phyloP scores from a whole-genome alignment of 768 basidiomycete species.

The Leucocoprinus leucothites region DNA sequence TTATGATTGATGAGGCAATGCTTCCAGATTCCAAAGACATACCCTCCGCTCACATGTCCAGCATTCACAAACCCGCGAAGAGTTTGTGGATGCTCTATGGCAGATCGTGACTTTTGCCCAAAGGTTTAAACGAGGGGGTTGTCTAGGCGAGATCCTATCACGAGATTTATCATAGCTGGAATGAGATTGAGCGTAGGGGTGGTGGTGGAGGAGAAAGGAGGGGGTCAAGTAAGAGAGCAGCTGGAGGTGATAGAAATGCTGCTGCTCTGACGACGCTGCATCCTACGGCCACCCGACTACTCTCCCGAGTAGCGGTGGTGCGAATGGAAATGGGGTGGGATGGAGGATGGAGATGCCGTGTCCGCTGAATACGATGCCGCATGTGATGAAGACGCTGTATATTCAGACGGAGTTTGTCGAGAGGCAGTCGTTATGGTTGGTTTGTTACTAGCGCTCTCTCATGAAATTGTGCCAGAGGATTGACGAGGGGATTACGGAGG shows the following conservation, averaged over 20 bases:
- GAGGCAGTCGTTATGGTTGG: constrained; percentile 87
- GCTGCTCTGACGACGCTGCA: background rate
- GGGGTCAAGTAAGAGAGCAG: too few species aligned
- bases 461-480: constrained; percentile 51
- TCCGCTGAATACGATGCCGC: constrained; percentile 21
- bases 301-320: too few species aligned
- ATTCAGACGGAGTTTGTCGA: constrained; percentile 98
- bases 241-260: background rate
- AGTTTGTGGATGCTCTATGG: constrained; percentile 38
- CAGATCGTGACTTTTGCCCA: constrained; percentile 67
- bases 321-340: too few species aligned
- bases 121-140: too few species aligned
- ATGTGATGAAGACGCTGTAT: constrained; percentile 65
- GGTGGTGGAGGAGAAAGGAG: background rate
- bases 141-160: too few species aligned
- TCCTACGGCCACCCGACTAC: background rate
- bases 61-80: constrained; percentile 60
- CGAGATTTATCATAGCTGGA: too few species aligned
- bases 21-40: constrained; percentile 74
- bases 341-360: constrained; percentile 23
- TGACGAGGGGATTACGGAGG: constrained; percentile 76
- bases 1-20: background rate
- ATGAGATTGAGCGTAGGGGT: too few species aligned
- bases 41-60: constrained; percentile 71
- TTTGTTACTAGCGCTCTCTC: too few species aligned